Base-by-base conservation (phyloP, 768 basidiomycete genomes). In the Lepiota venenata region DNA sequence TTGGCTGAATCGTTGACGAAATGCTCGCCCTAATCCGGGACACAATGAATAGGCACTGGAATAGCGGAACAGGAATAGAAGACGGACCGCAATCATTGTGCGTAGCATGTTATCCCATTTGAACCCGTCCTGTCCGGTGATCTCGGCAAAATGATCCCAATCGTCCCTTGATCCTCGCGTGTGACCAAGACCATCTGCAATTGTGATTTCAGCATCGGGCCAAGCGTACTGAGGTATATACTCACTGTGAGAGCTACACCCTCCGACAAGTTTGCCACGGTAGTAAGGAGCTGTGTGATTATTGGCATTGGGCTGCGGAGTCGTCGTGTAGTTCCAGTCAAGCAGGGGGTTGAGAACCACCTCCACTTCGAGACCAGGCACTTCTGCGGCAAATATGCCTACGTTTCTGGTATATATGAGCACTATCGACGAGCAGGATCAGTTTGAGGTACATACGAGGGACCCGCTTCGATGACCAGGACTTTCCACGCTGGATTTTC, bases 141-240 rank as follows among this genome's bases (percentile, higher is more conserved):
- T 37, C 0, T 27, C 50, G 11, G 70, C 72, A 52, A 60, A 71
- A 2, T 65, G 63, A 56, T 73, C 64, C 44, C 61, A 71, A 45
- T 72, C 72, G 7, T 69, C 68, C 16, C 58, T 47, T 1, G 69
- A 63, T 22, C 71, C 71, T 7, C 70, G 66, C 8, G 70, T 69
- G 42, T 69, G 72, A 2, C 62, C 55, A 63, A 68, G 64, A 11
- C 55, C 56, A 52, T 68, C 65, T 67, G n/a, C n/a, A n/a, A n/a
- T n/a, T n/a, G n/a, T n/a, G n/a, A n/a, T n/a, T n/a, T n/a, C n/a
- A n/a, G n/a, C n/a, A n/a, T n/a, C n/a, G n/a, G n/a, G n/a, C n/a
- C n/a, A n/a, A n/a, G n/a, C n/a, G n/a, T n/a, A n/a, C n/a, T n/a
- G n/a, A n/a, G n/a, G n/a, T n/a, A n/a, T 37, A 8, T 8, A 55